A percentile compares a stretch with the other conserved stretches of the same genome.
phyloP scores from a whole-genome alignment of 1,284 basidiomycete species.

The Puccinia polysora region DNA sequence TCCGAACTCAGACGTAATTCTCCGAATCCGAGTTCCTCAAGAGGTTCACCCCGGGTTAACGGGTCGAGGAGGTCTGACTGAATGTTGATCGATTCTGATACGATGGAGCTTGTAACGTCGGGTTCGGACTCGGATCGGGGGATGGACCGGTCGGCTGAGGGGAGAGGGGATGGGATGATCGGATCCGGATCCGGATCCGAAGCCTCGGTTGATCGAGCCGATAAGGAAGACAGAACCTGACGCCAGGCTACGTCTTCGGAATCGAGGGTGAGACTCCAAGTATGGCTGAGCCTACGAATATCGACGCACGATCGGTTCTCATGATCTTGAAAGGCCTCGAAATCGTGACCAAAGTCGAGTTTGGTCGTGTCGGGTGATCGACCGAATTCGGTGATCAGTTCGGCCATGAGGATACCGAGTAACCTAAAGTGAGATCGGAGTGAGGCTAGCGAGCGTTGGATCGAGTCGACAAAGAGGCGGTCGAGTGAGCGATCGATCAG shows the following conservation, averaged over 20 bases:
- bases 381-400: constrained; percentile 12
- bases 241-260: neutral
- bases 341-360: constrained; percentile 32
- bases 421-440: constrained; percentile 25
- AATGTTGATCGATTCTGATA: neutral
- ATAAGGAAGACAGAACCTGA: neutral
- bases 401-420: constrained; percentile 40
- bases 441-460: constrained; percentile 30
- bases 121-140: neutral
- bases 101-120: neutral
- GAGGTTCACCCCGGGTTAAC: neutral
- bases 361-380: neutral
- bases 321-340: neutral
- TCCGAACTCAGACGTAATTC: neutral
- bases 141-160: too few species aligned
- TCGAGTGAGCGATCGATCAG: constrained; percentile 2
- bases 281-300: constrained; percentile 10
- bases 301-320: constrained; percentile 11
- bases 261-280: neutral
- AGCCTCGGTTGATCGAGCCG: too few species aligned
- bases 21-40: neutral
- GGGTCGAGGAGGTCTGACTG: neutral
- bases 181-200: too few species aligned
- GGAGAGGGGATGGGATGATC: neutral
- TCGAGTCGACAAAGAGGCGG: constrained; percentile 10